Evolutionary conservation across 768 basidiomycete genomes (phyloP).

Genomic region (Leccinum boreale): DNA sequence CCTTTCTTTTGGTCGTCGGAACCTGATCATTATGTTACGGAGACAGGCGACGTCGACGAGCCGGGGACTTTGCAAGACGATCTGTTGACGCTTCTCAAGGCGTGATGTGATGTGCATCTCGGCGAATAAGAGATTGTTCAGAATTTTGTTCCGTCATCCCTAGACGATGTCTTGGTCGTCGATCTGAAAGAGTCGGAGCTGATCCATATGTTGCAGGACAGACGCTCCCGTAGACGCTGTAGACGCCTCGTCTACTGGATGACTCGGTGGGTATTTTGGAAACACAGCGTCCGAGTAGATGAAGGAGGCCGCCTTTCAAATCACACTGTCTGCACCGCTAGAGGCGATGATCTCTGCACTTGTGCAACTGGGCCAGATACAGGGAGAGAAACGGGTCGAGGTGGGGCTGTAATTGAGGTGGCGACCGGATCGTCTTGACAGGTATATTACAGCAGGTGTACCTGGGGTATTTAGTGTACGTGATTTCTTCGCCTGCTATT

Average conservation of each 20-base stretch:
- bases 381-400: conserved; percentile 26
- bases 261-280: conserved; percentile 69
- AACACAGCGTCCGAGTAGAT: conserved; percentile 54
- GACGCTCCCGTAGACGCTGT: background rate
- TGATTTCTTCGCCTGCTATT: background rate
- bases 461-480: conserved; percentile 31
- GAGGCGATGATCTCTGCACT: conserved; percentile 50
- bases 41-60: conserved; percentile 27
- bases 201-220: conserved; percentile 48
- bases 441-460: conserved; percentile 54
- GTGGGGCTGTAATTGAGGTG: background rate
- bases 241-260: conserved; percentile 46
- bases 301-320: conserved; percentile 47
- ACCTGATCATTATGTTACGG: conserved; percentile 14
- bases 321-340: conserved; percentile 55
- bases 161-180: conserved; percentile 55
- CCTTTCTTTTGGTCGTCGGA: background rate
- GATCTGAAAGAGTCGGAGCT: conserved; percentile 62
- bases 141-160: conserved; percentile 66
- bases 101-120: no score
- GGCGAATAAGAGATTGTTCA: conserved; percentile 24
- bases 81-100: no score
- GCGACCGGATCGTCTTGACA: conserved; percentile 48
- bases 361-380: conserved; percentile 29
- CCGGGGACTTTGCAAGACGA: no score